Percentiles rank a stretch among this genome's conserved stretches.
Conservation (phyloP, 129 eudicot genomes). For the Pittosporum tobira region DNA sequence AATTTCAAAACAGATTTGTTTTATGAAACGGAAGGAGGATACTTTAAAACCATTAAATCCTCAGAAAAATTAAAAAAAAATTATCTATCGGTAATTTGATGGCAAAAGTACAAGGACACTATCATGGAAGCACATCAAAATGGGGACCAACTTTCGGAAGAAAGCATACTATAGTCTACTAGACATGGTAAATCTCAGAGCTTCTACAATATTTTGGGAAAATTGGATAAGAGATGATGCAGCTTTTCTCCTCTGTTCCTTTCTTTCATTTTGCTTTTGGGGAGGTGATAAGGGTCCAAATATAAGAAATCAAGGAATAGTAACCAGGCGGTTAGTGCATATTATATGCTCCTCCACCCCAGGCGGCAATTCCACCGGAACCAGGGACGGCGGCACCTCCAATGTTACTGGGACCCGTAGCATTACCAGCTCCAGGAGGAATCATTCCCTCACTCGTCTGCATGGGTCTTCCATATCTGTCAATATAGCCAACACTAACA, state of each 20-base stretch:
- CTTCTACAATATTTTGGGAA: slow-evolving; percentile 10
- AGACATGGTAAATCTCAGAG: slow-evolving; percentile 13
- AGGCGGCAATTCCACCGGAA: slow-evolving; percentile 11
- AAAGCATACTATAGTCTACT: not conserved
- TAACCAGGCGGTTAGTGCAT: slow-evolving; percentile 10
- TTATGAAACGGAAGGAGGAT: too few species aligned
- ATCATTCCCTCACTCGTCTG: slow-evolving; percentile 33
- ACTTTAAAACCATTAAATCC: too few species aligned
- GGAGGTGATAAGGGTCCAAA: not conserved
- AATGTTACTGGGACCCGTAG: slow-evolving; percentile 15
- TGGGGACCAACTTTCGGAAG: not conserved
- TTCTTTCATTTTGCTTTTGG: slow-evolving; percentile 5
- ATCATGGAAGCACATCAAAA: too few species aligned
- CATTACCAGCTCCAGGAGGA: slow-evolving; percentile 25
- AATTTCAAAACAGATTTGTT: too few species aligned
- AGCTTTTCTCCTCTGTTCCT: too few species aligned
- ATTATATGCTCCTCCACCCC: slow-evolving; percentile 39
- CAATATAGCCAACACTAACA: slow-evolving; percentile 32
- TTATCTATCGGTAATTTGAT: too few species aligned
- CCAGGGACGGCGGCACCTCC: slow-evolving; percentile 5
- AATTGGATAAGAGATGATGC: not conserved
- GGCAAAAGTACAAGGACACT: too few species aligned
- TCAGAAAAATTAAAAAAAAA: too few species aligned
- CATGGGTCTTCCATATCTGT: slow-evolving; percentile 31
- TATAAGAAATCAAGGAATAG: not conserved